A percentile compares a stretch with the other conserved stretches of the same genome.
Evolutionary conservation across 2,329 filamentous ascomycete genomes (phyloP).

Genomic region (Trichophyton rubrum): DNA sequence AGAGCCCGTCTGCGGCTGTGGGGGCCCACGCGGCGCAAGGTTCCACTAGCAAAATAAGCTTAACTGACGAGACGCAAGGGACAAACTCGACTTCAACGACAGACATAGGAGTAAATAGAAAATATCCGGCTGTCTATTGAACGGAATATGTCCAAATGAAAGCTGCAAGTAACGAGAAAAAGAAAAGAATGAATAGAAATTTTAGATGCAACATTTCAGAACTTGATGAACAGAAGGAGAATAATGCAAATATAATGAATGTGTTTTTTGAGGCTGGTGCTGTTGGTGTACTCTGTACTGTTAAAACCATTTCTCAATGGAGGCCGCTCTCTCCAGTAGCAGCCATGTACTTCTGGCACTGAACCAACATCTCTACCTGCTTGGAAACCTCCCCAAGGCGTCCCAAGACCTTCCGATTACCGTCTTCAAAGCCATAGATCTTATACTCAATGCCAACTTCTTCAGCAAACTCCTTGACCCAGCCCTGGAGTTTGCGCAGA

Average conservation of each 20-base stretch:
- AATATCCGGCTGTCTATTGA: not conserved
- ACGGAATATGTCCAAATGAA: not conserved
- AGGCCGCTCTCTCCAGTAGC: slow-evolving; percentile 1
- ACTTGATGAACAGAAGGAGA: not conserved
- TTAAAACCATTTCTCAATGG: not conserved
- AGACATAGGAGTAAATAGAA: not conserved
- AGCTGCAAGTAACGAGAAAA: not conserved
- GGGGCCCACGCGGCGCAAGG: not conserved
- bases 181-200: not conserved
- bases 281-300: too few relatives aligned
- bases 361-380: slow-evolving; percentile 59
- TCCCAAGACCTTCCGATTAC: slow-evolving; percentile 64
- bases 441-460: slow-evolving; percentile 81
- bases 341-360: slow-evolving; percentile 36
- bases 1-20: not conserved
- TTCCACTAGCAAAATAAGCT: slow-evolving; percentile 2
- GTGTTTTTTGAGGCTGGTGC: too few relatives aligned
- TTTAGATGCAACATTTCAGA: not conserved
- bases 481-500: slow-evolving; percentile 57
- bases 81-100: not conserved
- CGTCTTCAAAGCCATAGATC: slow-evolving; percentile 68
- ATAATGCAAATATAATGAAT: not conserved
- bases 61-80: not conserved
- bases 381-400: slow-evolving; percentile 60
- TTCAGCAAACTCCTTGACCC: slow-evolving; percentile 68